These are phyloP conservation scores for Ophiostoma sp. DNA, from an alignment of 2,329 filamentous ascomycete genomes.

Conservation along the genomic window DNA sequence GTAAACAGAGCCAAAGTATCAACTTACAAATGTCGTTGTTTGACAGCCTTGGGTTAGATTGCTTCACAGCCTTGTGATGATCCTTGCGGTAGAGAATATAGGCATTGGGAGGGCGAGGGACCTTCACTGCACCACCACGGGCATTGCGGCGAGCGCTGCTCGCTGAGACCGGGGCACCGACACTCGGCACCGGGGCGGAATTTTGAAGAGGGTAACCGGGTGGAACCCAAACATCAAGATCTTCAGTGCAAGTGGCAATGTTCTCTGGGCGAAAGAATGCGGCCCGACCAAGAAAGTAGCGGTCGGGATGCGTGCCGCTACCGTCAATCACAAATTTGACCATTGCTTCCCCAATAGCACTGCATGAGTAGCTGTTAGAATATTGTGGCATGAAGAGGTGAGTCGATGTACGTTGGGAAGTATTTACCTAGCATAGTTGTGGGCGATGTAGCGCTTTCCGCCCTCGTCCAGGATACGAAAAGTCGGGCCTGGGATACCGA, in stretches of 20 bases:
- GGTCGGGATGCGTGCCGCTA: slow-evolving; percentile 26
- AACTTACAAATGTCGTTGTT: slow-evolving; percentile 48
- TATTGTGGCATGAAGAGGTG: not conserved
- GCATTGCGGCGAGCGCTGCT: not conserved
- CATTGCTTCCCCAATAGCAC: slow-evolving; percentile 21
- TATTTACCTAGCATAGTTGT: slow-evolving; percentile 25
- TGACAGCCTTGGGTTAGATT: slow-evolving; percentile 39
- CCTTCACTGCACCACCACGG: slow-evolving; percentile 24
- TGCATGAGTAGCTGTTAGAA: not conserved
- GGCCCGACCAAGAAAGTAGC: slow-evolving; percentile 26
- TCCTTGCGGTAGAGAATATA: slow-evolving; percentile 47
- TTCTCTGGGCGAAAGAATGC: slow-evolving; percentile 23
- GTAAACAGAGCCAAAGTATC: not conserved
- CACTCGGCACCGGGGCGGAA: not conserved
- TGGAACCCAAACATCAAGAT: slow-evolving; percentile 27
- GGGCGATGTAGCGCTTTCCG: slow-evolving; percentile 26
- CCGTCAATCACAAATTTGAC: slow-evolving; percentile 29
- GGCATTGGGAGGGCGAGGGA: slow-evolving; percentile 45
- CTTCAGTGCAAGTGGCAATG: slow-evolving; percentile 17
- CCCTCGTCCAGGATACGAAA: slow-evolving; percentile 28
- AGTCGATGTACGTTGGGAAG: too few species aligned
- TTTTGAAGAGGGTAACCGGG: slow-evolving; percentile 13
- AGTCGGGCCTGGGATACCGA: slow-evolving; percentile 25
- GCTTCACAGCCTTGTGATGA: slow-evolving; percentile 40
- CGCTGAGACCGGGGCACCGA: not conserved